phyloP scores from a whole-genome alignment of 2,329 filamentous ascomycete genomes.

The Neonectria punicea region DNA sequence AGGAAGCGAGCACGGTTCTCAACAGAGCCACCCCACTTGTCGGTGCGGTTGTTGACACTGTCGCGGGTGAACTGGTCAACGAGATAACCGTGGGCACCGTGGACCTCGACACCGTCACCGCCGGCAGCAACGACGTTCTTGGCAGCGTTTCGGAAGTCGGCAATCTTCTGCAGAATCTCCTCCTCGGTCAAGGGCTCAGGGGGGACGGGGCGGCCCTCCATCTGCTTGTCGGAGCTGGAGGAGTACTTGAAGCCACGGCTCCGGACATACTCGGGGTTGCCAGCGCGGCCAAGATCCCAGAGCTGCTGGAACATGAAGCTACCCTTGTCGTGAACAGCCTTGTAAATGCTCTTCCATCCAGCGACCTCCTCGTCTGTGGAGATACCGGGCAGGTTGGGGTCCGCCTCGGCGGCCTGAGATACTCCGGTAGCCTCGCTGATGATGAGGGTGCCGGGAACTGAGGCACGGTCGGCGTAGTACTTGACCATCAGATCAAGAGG shows the following conservation, averaged over 20 bases:
- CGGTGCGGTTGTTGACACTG: conserved; percentile 61
- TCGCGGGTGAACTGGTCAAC: conserved; percentile 71
- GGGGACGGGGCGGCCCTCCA: conserved; percentile 34
- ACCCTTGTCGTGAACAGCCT: conserved; percentile 71
- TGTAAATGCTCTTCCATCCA: conserved; percentile 69
- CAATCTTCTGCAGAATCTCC: conserved; percentile 73
- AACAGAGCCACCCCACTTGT: conserved; percentile 64
- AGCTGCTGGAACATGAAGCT: conserved; percentile 72
- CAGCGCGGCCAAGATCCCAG: conserved; percentile 69
- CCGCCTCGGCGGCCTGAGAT: conserved; percentile 42
- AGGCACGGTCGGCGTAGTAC: conserved; percentile 59
- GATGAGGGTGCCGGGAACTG: conserved; percentile 54
- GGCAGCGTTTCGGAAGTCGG: conserved; percentile 65
- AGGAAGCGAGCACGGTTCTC: conserved; percentile 64
- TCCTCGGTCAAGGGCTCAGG: conserved; percentile 61
- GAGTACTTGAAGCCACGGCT: conserved; percentile 42
- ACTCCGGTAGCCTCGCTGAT: conserved; percentile 59
- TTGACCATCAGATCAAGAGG: conserved; percentile 45
- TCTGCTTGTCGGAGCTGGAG: conserved; percentile 37
- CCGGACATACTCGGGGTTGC: conserved; percentile 28
- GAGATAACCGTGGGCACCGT: conserved; percentile 69
- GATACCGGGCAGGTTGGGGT: conserved; percentile 64
- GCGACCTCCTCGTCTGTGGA: conserved; percentile 65
- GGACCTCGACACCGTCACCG: conserved; percentile 75
- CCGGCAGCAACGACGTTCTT: conserved; percentile 70